phyloP scores from a whole-genome alignment of 768 basidiomycete genomes.

The Serpula lacrymans region DNA sequence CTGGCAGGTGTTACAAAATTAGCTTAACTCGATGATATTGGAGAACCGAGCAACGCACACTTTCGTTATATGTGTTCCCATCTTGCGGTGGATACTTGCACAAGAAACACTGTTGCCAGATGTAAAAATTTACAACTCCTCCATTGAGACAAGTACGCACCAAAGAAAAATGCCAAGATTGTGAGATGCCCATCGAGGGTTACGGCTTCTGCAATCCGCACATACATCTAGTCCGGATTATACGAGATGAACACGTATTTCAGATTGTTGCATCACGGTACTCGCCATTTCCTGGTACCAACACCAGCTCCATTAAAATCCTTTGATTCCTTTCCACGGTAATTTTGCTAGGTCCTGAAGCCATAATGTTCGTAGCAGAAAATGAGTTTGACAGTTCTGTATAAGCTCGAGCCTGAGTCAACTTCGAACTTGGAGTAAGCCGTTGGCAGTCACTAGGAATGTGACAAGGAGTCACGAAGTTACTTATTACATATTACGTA shows the following conservation, averaged over 20 bases:
- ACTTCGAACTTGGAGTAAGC: too few relatives aligned
- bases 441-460: neutral
- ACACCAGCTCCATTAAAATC: slow-evolving; percentile 62
- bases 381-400: neutral
- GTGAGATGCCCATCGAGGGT: slow-evolving; percentile 86
- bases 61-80: slow-evolving; percentile 92
- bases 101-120: slow-evolving; percentile 62
- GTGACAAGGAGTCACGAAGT: neutral
- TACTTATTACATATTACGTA: neutral
- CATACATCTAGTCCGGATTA: slow-evolving; percentile 61
- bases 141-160: slow-evolving; percentile 34
- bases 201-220: slow-evolving; percentile 87
- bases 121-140: slow-evolving; percentile 8
- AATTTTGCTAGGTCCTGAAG: slow-evolving; percentile 47
- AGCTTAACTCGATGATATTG: too few relatives aligned
- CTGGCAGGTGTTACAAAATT: slow-evolving; percentile 34
- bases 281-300: slow-evolving; percentile 79
- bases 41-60: slow-evolving; percentile 55
- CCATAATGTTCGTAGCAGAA: slow-evolving; percentile 20
- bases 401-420: too few relatives aligned
- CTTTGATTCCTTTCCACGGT: slow-evolving; percentile 64
- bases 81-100: slow-evolving; percentile 90
- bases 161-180: slow-evolving; percentile 90
- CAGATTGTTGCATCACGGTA: too few relatives aligned
- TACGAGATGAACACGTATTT: neutral